Base-by-base conservation (phyloP, 75 land plant genomes). In the Picea sitchensis region DNA sequence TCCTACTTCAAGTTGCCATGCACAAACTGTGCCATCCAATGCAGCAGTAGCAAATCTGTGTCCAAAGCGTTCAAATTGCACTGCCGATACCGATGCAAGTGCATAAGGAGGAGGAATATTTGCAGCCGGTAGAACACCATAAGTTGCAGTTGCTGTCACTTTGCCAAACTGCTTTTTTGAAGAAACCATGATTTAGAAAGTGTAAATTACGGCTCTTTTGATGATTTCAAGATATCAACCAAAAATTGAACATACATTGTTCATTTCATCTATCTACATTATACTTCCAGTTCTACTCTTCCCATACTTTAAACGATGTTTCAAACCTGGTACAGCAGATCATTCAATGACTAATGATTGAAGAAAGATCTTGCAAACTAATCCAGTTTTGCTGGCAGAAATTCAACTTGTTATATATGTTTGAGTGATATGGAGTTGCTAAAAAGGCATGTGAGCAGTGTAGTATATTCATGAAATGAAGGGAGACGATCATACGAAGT, bases 1-100 rank as follows among this genome's bases (percentile, higher is more conserved):
- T 78, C 98, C 99, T 36, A 96, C 98, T 71, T 96, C 99, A 78
- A 96, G 92, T 80, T 94, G 97, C 99, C 99, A 96, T 65, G 94
- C 90, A 67, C 93, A 90, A 21, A 96, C 87, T 64, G 98, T 95
- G 68, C 99, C 99, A 83, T 96, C 99, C 71, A 85, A 73, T 57
- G 98, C 93, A 75, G 91, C 88, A 78, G 88, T 87, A 23, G 95
- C 91, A 85, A 96, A 96, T 76, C 99, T 84, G 41, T 96, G 98
- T 58, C 99, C 99, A 83, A 80, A 95, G 44, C 78, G 84, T 58
- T 95, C 99, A 87, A 96, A 94, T 72, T 83, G 88, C 76, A 96
- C 64, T 36, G 95, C 84, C 36, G 99, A 90, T 65, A 96, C 81
- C 60, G 98, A 94, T 64, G 98, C 94, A 76, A 96, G 85, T 1